Evolutionary conservation across 345 rosid species (phyloP).

Genomic region (Eucalyptus cloeziana): DNA sequence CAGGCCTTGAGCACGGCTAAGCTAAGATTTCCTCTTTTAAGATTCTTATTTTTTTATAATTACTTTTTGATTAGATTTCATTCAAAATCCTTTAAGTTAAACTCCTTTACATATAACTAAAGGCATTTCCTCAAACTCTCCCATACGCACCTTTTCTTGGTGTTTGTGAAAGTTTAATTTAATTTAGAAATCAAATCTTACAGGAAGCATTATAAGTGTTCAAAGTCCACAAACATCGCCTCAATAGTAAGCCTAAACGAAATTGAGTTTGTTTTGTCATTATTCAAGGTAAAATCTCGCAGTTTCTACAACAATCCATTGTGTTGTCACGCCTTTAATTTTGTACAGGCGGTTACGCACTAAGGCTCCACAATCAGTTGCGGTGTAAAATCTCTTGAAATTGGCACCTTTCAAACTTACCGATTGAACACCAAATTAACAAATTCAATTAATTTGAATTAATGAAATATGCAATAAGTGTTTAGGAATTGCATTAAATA

Average conservation of each 20-base stretch:
- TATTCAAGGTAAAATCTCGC: neutral
- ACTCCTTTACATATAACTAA: neutral
- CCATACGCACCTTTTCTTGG: neutral
- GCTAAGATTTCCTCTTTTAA: neutral
- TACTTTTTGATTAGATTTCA: too few species aligned
- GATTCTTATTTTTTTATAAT: too few species aligned
- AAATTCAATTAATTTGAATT: neutral
- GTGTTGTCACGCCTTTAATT: neutral
- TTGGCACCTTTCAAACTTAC: neutral
- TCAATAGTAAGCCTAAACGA: neutral
- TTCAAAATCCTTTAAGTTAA: neutral
- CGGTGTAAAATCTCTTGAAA: neutral
- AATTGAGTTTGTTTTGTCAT: neutral
- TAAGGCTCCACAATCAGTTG: neutral
- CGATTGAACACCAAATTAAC: accelerated
- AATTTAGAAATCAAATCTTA: neutral
- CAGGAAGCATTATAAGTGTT: too few species aligned
- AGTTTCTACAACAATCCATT: too few species aligned
- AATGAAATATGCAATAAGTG: neutral
- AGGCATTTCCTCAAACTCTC: neutral
- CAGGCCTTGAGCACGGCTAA: too few species aligned
- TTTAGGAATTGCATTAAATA: accelerated
- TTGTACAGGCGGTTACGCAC: neutral
- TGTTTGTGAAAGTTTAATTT: neutral
- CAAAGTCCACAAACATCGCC: neutral